A percentile compares a stretch with the other conserved stretches of the same genome.
Conservation (phyloP, 305 asterid species). For the Fraxinus angustifolia region DNA sequence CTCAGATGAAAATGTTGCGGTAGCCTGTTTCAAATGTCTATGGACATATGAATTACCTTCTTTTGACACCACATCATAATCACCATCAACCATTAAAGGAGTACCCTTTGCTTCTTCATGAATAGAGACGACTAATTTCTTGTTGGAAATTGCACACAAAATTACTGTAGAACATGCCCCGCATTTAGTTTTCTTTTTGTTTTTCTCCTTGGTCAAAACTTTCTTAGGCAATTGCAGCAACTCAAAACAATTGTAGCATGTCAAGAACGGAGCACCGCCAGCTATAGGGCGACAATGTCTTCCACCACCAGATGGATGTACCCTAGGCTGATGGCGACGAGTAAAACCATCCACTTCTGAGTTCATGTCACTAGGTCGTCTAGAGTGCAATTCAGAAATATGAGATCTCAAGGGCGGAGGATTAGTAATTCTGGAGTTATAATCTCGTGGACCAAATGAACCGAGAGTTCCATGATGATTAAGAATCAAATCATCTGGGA, state of each 20-base stretch:
- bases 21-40: constrained; percentile 30
- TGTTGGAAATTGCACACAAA: constrained; percentile 37
- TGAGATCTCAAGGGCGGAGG: constrained; percentile 32
- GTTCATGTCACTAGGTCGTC: constrained; percentile 55
- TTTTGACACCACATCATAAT: constrained; percentile 5
- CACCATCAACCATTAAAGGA: constrained; percentile 23
- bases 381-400: constrained; percentile 33
- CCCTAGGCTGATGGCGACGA: constrained; percentile 41
- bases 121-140: constrained; percentile 34
- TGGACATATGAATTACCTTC: constrained; percentile 12
- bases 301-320: constrained; percentile 34
- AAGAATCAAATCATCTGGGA: constrained; percentile 29
- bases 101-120: constrained; percentile 33
- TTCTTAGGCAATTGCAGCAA: constrained; percentile 62
- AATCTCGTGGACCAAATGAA: constrained; percentile 35
- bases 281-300: constrained; percentile 57
- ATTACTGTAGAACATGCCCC: constrained; percentile 70
- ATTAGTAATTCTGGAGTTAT: constrained; percentile 30
- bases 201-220: constrained; percentile 24
- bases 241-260: constrained; percentile 69
- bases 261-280: constrained; percentile 82
- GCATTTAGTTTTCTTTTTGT: constrained; percentile 54
- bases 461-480: constrained; percentile 35
- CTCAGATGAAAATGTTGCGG: constrained; percentile 47
- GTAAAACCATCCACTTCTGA: constrained; percentile 46